Base-by-base conservation (phyloP, 2,329 filamentous ascomycete species). In the Trichoderma afroharzianum region DNA sequence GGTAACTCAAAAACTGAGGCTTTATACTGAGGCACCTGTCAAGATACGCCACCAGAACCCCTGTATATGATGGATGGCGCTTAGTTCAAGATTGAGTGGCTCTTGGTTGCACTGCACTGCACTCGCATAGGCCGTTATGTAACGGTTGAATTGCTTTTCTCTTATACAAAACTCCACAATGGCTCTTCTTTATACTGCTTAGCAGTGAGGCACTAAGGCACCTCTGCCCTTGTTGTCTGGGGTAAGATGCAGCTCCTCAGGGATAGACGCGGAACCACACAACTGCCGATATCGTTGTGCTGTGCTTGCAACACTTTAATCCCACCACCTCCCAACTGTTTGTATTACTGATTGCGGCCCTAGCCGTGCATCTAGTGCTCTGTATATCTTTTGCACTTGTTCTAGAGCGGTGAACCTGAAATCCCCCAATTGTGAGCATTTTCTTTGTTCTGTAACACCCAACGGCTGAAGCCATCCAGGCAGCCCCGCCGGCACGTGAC, bases 401-500 rank as follows among this genome's bases (percentile, higher is more conserved):
- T 24, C 47, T 28, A 26, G 15, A 36, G 47, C 63, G 63, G 63
- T 39, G 63, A 58, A 21, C 18, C 18, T 47, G 7, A 11, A 8
- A n/a, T 14, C 33, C 33, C 33, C 33, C 33, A 36, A 36, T 36
- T n/a, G n/a, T 21, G 43, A n/a, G 18, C 43, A 21, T 50, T 50
- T 50, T 50, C 43, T 21, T 21, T 50, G 43, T 50, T 9, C 43
- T 50, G 43, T 21, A 50, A 50, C 39, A n/a, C 21, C n/a, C 21
- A 53, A 21, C 47, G 47, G n/a, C n/a, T 24, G 47, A 53, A 53
- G 47, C 47, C 53, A 58, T 32, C 11, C 32, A 57, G 66, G 72
- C 69, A 77, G 76, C 79, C 79, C 79, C 78, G 76, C 78, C 73
- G 70, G 75, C 80, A 81, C 80, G 80, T 81, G 80, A 81, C 75